Evolutionary conservation across 768 basidiomycete species (phyloP), one percentile per base, ranked within the genome.

Genomic region (Exidia glandulosa): DNA sequence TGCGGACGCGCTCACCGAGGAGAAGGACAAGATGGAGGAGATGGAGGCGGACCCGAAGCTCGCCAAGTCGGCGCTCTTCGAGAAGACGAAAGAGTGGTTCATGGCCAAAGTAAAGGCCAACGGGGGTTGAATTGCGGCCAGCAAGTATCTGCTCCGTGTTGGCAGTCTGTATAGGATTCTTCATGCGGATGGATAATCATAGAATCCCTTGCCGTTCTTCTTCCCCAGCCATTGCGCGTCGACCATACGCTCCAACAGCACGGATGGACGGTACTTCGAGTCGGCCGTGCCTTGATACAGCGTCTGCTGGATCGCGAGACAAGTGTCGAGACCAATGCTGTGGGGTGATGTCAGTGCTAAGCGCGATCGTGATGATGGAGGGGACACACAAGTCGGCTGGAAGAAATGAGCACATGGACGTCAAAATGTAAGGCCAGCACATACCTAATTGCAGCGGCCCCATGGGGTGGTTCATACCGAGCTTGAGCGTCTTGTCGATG

Each of bases 271-370:
- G 72, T 98, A 97, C 71, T 98, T 98, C 7, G 88, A 89, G 72
- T 98, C 95, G 0, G 88, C 83, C 7, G 92, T 95, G 60, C 93
- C 92, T 57, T 80, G 81, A 64, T 94, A 89, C 5, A 96, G 78
- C 0, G 91, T 93, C 69, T 89, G 83, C 66, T 95, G 93, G 67
- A 96, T 96, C 3, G 90, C 85, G 14, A 96, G 82, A 70, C 95
- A 97, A 10, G 94, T 98, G 69, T 98, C 94, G 30, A 98, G 84
- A n/a, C 94, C 94, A 62, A 96, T 95, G 75, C 92, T 94, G 61
- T 13, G 59, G 12, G 47, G 37, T 56, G 60, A 37, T 9, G 36
- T 37, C 10, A 37, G 36, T 19, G 19, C 16, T 19, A 37, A 29
- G 12, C 33, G 45, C 1, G n/a, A n/a, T n/a, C 19, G n/a, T 34